These are phyloP conservation scores for Emydomyces testavorans DNA, from an alignment of 2,329 filamentous ascomycete genomes.

Conservation along the genomic window DNA sequence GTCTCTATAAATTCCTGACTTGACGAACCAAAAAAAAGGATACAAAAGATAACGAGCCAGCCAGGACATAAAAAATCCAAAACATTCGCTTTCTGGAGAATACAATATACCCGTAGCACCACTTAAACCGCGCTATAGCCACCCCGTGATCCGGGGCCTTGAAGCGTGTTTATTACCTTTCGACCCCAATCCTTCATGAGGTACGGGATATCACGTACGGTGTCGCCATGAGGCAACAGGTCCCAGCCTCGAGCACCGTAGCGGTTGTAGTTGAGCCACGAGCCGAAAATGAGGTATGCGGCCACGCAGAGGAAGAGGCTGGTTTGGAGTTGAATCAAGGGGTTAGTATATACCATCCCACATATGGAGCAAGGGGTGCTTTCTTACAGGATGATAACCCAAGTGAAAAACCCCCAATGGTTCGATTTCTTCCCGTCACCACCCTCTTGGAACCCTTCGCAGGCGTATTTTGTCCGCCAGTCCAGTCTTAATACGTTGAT, in stretches of 20 bases:
- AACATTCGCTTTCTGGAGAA: neutral
- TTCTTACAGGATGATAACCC: constrained; percentile 82
- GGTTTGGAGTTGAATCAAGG: constrained; percentile 2
- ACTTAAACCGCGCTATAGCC: constrained; percentile 84
- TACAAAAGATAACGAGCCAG: too few relatives aligned
- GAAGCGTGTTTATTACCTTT: constrained; percentile 68
- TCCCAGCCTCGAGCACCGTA: constrained; percentile 95
- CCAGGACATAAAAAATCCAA: neutral
- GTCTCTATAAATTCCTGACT: neutral
- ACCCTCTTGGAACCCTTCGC: constrained; percentile 40
- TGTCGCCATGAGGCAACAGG: constrained; percentile 81
- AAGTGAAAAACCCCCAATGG: constrained; percentile 93
- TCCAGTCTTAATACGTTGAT: constrained; percentile 59
- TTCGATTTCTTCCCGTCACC: constrained; percentile 31
- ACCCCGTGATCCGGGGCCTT: constrained; percentile 71
- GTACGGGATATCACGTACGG: constrained; percentile 84
- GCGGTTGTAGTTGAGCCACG: constrained; percentile 97
- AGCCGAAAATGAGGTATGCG: constrained; percentile 90
- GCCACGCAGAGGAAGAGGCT: constrained; percentile 77
- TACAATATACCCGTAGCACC: neutral
- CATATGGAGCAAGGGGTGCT: constrained; percentile 1
- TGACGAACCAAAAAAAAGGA: neutral
- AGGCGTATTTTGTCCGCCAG: constrained; percentile 83
- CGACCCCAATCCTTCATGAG: constrained; percentile 79
- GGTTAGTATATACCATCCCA: neutral